Conservation (phyloP, 2,329 filamentous ascomycete species). For the Esteya vermicola region DNA sequence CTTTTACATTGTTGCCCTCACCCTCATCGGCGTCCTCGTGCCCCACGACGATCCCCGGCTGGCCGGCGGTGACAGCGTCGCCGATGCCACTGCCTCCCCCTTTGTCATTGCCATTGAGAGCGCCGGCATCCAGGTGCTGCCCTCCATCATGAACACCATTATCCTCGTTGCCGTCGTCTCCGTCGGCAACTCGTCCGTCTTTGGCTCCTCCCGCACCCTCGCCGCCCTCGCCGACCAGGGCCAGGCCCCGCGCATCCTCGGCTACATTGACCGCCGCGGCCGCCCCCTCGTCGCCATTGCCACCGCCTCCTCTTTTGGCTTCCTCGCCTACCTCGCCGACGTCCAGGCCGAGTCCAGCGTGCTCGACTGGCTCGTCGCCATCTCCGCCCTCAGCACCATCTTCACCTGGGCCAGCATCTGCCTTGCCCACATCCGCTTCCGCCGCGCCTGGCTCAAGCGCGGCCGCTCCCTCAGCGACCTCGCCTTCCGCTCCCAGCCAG, state of each 20-base stretch:
- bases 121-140: constrained; percentile 66
- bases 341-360: constrained; percentile 43
- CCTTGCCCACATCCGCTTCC: constrained; percentile 85
- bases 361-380: constrained; percentile 67
- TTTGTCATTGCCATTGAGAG: constrained; percentile 88
- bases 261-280: constrained; percentile 71
- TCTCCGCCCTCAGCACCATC: constrained; percentile 58
- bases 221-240: constrained; percentile 79
- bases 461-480: constrained; percentile 63
- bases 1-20: constrained; percentile 77
- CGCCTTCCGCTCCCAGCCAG: constrained; percentile 68
- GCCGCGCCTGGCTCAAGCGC: constrained; percentile 56
- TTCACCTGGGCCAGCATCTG: constrained; percentile 80
- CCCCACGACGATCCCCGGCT: constrained; percentile 55
- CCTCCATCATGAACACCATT: constrained; percentile 87
- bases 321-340: constrained; percentile 66
- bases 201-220: constrained; percentile 79
- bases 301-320: constrained; percentile 51
- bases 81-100: constrained; percentile 64
- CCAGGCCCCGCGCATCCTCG: constrained; percentile 63
- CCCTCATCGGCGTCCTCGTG: constrained; percentile 69
- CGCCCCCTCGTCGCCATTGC: constrained; percentile 63
- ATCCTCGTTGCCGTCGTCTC: constrained; percentile 84
- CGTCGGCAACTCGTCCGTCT: constrained; percentile 84
- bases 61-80: constrained; percentile 38